phyloP scores from a whole-genome alignment of 164 flowering plant genomes.

The Cinnamomum micranthum region DNA sequence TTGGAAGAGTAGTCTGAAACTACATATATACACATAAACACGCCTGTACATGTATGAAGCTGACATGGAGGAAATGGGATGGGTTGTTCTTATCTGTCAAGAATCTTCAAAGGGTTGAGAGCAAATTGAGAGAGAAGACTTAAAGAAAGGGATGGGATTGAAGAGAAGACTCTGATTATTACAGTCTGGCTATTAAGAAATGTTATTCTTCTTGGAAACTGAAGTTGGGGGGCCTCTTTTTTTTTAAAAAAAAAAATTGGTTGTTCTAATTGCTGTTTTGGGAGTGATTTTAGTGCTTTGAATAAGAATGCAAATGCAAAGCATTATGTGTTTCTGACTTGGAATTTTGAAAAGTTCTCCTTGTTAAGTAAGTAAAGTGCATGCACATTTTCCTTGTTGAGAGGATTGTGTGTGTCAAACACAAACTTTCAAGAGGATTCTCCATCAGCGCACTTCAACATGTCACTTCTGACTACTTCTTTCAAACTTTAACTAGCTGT shows the following conservation, averaged over 20 bases:
- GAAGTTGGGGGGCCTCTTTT: background rate
- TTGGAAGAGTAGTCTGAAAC: background rate
- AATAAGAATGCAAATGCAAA: background rate
- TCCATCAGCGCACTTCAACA: no score
- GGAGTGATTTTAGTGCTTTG: background rate
- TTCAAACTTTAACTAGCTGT: no score
- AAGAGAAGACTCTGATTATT: background rate
- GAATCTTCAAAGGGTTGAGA: background rate
- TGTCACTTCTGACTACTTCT: no score
- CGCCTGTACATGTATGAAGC: background rate
- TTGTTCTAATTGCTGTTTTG: background rate
- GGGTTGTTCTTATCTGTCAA: background rate
- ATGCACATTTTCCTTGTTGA: background rate
- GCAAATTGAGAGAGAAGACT: background rate
- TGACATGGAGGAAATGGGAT: background rate
- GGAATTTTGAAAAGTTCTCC: background rate
- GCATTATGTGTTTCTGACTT: background rate
- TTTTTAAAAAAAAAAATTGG: no score
- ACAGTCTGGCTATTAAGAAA: background rate
- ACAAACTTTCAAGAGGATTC: no score
- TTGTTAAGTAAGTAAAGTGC: background rate
- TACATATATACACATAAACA: constrained; percentile 5
- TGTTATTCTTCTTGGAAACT: background rate
- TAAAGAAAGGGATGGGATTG: background rate
- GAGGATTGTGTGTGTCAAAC: background rate